Percentiles rank a stretch among this genome's conserved stretches.
Evolutionary conservation across 768 basidiomycete genomes (phyloP).

Genomic region (Serendipita sp.): DNA sequence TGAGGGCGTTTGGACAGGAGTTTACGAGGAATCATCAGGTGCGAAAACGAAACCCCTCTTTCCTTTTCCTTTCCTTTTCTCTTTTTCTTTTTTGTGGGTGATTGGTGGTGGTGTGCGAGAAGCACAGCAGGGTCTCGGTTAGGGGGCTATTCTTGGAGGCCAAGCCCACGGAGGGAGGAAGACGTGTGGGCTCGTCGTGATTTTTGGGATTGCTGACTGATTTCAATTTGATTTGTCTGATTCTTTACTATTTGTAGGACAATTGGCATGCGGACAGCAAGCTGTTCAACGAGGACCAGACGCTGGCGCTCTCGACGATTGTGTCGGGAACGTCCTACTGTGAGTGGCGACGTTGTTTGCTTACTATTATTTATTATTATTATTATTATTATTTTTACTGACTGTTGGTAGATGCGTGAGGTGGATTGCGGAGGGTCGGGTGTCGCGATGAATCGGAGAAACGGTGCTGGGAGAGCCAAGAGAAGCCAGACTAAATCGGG

Average conservation of each 20-base stretch:
- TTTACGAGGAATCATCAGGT: conserved; percentile 7
- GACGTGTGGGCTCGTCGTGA: conserved; percentile 11
- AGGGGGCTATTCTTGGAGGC: conserved; percentile 18
- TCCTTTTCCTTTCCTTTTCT: neutral
- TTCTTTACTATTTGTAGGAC: conserved; percentile 36
- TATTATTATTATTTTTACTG: neutral
- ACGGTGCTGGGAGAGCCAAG: neutral
- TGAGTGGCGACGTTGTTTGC: conserved; percentile 23
- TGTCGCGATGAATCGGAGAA: too few relatives aligned
- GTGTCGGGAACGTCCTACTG: conserved; percentile 82
- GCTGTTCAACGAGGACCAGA: conserved; percentile 76
- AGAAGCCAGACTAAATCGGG: neutral
- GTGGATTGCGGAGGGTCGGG: too few relatives aligned
- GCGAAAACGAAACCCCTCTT: neutral
- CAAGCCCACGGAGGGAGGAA: conserved; percentile 17
- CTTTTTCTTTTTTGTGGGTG: conserved; percentile 41
- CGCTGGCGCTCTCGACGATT: conserved; percentile 76
- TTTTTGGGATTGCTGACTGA: conserved; percentile 15
- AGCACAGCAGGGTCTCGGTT: conserved; percentile 10
- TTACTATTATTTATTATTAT: neutral
- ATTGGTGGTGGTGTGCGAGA: conserved; percentile 58
- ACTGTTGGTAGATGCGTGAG: neutral
- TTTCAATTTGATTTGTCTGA: too few relatives aligned
- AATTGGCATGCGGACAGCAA: conserved; percentile 85
- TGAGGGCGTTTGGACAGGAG: conserved; percentile 38